Conservation (phyloP, 108 stramenopile species). For the Poteriospumella lacustris region DNA sequence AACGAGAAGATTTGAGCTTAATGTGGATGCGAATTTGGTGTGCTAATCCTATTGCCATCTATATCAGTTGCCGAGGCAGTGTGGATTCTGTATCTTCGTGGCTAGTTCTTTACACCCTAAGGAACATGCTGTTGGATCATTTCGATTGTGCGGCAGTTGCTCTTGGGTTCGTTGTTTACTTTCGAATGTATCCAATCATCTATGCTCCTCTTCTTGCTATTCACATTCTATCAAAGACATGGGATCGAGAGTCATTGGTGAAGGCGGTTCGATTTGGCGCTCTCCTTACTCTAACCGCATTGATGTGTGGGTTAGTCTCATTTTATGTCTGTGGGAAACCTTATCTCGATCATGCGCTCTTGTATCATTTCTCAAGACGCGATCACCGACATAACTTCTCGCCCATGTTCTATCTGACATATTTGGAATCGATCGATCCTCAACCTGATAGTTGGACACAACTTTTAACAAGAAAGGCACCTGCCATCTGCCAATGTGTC, state of each 20-base stretch:
- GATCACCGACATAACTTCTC: conserved; percentile 92
- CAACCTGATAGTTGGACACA: too few species aligned
- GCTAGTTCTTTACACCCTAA: conserved; percentile 25
- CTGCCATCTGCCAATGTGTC: too few species aligned
- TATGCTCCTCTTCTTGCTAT: conserved; percentile 35
- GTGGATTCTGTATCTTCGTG: conserved; percentile 30
- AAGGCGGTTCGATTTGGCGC: background rate
- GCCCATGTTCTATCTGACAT: conserved; percentile 78
- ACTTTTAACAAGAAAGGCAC: too few species aligned
- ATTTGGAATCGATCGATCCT: conserved; percentile 48
- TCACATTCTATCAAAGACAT: background rate
- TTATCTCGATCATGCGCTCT: conserved; percentile 73
- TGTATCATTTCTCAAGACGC: conserved; percentile 86
- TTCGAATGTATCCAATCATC: conserved; percentile 56
- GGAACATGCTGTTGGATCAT: conserved; percentile 4
- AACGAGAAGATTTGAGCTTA: conserved; percentile 10
- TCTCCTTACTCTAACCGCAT: background rate
- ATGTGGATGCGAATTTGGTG: background rate
- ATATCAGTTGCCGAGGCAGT: conserved; percentile 35
- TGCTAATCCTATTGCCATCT: conserved; percentile 34
- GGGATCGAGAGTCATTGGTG: background rate
- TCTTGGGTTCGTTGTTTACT: conserved; percentile 51
- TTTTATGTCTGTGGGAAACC: conserved; percentile 64
- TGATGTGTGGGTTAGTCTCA: conserved; percentile 16
- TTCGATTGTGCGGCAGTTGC: conserved; percentile 1